Evolutionary conservation across 768 basidiomycete species (phyloP), one percentile per base, ranked within the genome.

Genomic region (Pleurotus tuber-regium): DNA sequence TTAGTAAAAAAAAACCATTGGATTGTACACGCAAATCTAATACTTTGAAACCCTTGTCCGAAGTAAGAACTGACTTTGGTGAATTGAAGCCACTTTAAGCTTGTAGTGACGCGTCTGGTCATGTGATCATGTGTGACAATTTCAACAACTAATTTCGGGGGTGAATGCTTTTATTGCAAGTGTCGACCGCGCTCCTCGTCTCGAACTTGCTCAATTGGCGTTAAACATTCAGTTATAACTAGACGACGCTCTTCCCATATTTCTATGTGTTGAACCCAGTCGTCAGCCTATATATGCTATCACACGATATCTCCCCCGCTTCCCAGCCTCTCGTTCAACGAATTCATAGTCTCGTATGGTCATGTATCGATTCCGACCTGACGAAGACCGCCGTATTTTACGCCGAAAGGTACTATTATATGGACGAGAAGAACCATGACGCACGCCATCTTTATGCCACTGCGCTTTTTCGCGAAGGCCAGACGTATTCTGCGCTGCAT

Each of bases 391-490:
- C 92, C 33, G 79, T 91, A 40, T 96, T 96, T 73, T 89, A 89
- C 71, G 90, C 92, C 29, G 93, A 95, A 69, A 74, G 90, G 57
- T 89, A 89, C 65, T 87, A 78, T 64, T 79, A 83, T 33, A 70
- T 89, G 66, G 84, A 89, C 67, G 74, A 77, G 54, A 65, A 72
- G 25, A 83, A 82, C 67, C 92, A 95, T 64, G 85, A 89, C 63
- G 83, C 90, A 57, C 81, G 89, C 51, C 91, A 91, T 73, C 78
- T 94, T 39, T 89, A 90, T 75, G 90, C 92, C 57, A 84, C 80
- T 36, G 77, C 85, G 16, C 80, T 94, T 56, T 77, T 91, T 38
- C 80, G 76, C 4, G 78, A 83, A 57, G 79, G 78, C 51, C 86
- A 88, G 62, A 79, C 84, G 11, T 84, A 88, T 60, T 88, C 90